Conservation (phyloP, 495 filamentous ascomycete genomes). For the Thermothielavioides terrestris region DNA sequence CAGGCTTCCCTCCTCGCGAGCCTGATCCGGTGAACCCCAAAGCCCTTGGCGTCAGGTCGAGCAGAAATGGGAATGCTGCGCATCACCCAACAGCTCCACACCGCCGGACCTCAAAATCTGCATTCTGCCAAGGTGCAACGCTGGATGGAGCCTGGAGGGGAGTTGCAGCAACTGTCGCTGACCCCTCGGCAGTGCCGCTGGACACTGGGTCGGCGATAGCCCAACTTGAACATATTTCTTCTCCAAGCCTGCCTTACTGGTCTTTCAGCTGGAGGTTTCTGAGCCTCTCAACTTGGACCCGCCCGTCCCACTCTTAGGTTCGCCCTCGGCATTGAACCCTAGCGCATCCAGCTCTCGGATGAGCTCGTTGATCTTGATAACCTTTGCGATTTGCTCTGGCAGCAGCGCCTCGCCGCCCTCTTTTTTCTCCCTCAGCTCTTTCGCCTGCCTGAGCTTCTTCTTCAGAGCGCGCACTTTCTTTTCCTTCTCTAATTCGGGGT, state of each 20-base stretch:
- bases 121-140: no score
- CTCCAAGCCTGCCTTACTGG: not conserved
- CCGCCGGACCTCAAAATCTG: no score
- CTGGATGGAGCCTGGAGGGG: no score
- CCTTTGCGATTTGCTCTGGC: constrained; percentile 94
- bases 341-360: constrained; percentile 79
- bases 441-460: constrained; percentile 92
- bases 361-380: constrained; percentile 92
- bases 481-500: constrained; percentile 71
- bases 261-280: not conserved
- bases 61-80: no score
- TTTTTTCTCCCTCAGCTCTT: constrained; percentile 85
- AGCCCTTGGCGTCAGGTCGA: no score
- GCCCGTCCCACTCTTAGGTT: constrained; percentile 28
- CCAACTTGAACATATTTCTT: no score
- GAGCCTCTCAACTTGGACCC: not conserved
- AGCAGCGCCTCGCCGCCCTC: constrained; percentile 71
- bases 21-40: no score
- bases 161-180: no score
- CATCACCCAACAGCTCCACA: no score
- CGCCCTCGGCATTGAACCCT: constrained; percentile 64
- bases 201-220: no score
- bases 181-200: no score
- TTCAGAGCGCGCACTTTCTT: constrained; percentile 89
- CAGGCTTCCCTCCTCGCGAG: no score